phyloP scores from a whole-genome alignment of 2,329 filamentous ascomycete species.

The Cordyceps militaris region DNA sequence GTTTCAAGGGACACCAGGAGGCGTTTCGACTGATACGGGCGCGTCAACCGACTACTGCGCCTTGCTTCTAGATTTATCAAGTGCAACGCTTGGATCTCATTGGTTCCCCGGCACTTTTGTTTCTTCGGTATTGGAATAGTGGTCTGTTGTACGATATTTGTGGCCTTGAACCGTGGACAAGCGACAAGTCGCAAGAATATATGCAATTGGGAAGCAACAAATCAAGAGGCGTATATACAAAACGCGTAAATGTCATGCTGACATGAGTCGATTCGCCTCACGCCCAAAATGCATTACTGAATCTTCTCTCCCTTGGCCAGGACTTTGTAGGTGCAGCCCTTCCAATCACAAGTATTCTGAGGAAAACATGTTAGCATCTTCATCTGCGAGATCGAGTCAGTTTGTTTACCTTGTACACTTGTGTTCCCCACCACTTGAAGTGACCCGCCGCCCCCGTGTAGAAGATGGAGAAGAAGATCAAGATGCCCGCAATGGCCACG shows the following conservation, averaged over 20 bases:
- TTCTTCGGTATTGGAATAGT: too few species aligned
- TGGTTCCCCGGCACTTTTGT: too few species aligned
- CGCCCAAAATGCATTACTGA: background rate
- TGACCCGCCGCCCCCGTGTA: slow-evolving; percentile 23
- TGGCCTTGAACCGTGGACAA: background rate
- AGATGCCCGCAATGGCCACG: slow-evolving; percentile 24
- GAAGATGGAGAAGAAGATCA: slow-evolving; percentile 28
- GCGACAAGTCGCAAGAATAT: background rate
- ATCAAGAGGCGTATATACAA: background rate
- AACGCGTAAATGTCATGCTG: background rate
- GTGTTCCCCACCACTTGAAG: slow-evolving; percentile 26
- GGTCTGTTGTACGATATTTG: too few species aligned
- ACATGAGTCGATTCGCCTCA: background rate
- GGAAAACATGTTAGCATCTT: background rate
- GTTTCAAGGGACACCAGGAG: too few species aligned
- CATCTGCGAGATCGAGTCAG: background rate
- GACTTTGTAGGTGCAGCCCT: slow-evolving; percentile 18
- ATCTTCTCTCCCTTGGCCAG: slow-evolving; percentile 7
- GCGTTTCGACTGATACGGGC: too few species aligned
- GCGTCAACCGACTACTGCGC: too few species aligned
- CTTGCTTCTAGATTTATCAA: too few species aligned
- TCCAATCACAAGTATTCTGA: slow-evolving; percentile 22
- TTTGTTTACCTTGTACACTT: slow-evolving; percentile 16
- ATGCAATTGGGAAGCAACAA: background rate
- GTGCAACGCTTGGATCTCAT: too few species aligned